Percentiles rank a stretch among this genome's conserved stretches.
These are phyloP conservation scores for Podospora tetraspora DNA, from an alignment of 495 filamentous ascomycete genomes.

Conservation along the genomic window DNA sequence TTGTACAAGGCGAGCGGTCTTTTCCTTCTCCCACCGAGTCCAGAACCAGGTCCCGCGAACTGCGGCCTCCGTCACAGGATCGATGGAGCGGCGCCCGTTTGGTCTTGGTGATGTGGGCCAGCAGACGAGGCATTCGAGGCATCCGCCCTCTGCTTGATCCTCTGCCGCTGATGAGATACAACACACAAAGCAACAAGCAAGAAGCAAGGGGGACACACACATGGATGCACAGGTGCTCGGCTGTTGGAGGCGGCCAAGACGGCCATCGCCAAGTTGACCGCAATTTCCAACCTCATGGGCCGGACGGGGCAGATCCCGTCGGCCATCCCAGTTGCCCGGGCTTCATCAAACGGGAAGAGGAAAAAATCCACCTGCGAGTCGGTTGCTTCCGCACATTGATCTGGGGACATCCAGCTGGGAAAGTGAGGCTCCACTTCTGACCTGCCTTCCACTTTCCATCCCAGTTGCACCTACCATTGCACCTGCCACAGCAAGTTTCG, in stretches of 20 bases:
- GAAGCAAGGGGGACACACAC: slow-evolving; percentile 1
- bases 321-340: background rate
- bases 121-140: background rate
- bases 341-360: background rate
- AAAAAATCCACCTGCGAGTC: background rate
- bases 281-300: slow-evolving; percentile 6
- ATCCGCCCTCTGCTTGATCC: background rate
- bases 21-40: background rate
- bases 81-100: background rate
- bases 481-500: background rate
- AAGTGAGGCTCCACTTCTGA: background rate
- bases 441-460: background rate
- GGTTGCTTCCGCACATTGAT: background rate
- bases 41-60: background rate
- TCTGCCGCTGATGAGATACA: background rate
- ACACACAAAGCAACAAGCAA: background rate
- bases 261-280: background rate
- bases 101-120: background rate
- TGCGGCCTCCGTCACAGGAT: slow-evolving; percentile 6
- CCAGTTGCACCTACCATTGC: background rate
- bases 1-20: slow-evolving; percentile 7
- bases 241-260: background rate
- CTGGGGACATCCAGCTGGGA: background rate
- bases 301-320: background rate
- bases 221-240: slow-evolving; percentile 1